Evolutionary conservation across 768 basidiomycete genomes (phyloP).

Genomic region (Roridomyces roridus): DNA sequence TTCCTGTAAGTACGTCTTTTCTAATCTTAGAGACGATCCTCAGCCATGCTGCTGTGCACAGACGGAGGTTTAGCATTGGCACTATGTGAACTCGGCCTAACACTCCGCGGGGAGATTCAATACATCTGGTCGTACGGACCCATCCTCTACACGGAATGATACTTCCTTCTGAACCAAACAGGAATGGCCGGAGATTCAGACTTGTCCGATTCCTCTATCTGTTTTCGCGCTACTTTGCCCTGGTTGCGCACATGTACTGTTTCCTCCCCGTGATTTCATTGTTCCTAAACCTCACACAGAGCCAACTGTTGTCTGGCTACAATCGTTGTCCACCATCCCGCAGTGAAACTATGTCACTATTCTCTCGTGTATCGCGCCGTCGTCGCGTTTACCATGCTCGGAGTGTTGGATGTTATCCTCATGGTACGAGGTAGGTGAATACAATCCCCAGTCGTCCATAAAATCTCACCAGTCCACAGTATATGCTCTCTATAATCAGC

Average conservation of each 20-base stretch:
- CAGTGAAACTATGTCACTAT: neutral
- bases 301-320: neutral
- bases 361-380: neutral
- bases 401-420: neutral
- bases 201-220: neutral
- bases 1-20: no score
- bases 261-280: no score
- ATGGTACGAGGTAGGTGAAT: constrained; percentile 2
- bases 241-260: neutral
- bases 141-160: neutral
- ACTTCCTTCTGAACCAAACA: neutral
- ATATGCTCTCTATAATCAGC: constrained; percentile 4
- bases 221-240: constrained; percentile 1
- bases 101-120: neutral
- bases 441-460: neutral
- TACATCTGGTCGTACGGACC: constrained; percentile 4
- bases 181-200: neutral
- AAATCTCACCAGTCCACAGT: neutral
- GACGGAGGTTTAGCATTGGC: constrained; percentile 1
- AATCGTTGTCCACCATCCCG: neutral
- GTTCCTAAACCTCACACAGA: neutral
- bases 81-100: neutral
- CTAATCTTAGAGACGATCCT: no score
- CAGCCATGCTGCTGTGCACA: neutral
- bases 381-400: neutral